Conservation (phyloP, 2,329 filamentous ascomycete genomes). For the Phyllosticta citrichinensis region DNA sequence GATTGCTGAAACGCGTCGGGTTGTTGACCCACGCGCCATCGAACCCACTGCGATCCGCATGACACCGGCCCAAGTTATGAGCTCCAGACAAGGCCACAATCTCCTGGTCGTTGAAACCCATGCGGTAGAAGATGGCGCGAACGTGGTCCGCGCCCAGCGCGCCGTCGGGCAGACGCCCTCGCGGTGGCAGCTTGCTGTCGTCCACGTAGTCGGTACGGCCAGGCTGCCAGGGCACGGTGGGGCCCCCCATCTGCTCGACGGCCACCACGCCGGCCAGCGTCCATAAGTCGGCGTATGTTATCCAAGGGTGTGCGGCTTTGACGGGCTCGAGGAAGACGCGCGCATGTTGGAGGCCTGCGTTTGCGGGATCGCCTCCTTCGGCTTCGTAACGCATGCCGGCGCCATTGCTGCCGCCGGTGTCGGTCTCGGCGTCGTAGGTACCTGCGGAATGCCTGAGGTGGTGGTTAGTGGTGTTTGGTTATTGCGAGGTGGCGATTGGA, state of each 20-base stretch:
- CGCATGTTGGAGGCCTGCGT: slow-evolving; percentile 54
- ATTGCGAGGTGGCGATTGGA: slow-evolving; percentile 2
- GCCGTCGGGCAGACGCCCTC: slow-evolving; percentile 47
- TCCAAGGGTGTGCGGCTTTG: slow-evolving; percentile 50
- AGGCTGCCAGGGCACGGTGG: slow-evolving; percentile 45
- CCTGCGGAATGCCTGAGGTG: slow-evolving; percentile 48
- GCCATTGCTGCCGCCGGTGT: slow-evolving; percentile 55
- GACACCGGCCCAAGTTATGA: slow-evolving; percentile 48
- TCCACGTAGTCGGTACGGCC: slow-evolving; percentile 55
- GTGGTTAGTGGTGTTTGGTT: neutral
- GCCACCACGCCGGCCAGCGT: slow-evolving; percentile 51
- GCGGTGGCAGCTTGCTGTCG: slow-evolving; percentile 48
- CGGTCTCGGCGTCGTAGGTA: slow-evolving; percentile 49
- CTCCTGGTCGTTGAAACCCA: slow-evolving; percentile 52
- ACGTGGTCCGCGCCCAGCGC: slow-evolving; percentile 46
- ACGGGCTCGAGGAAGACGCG: slow-evolving; percentile 54
- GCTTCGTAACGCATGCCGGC: slow-evolving; percentile 57
- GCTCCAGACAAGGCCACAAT: slow-evolving; percentile 48
- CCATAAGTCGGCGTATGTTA: slow-evolving; percentile 58
- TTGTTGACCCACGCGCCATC: slow-evolving; percentile 51
- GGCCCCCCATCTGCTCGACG: slow-evolving; percentile 51
- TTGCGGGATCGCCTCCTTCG: slow-evolving; percentile 55
- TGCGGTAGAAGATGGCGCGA: slow-evolving; percentile 47
- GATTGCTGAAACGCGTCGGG: slow-evolving; percentile 49
- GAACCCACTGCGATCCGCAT: slow-evolving; percentile 47